Evolutionary conservation across 2,329 filamentous ascomycete genomes (phyloP), one percentile per base, ranked within the genome.

Genomic region (Xylariaceae sp.): DNA sequence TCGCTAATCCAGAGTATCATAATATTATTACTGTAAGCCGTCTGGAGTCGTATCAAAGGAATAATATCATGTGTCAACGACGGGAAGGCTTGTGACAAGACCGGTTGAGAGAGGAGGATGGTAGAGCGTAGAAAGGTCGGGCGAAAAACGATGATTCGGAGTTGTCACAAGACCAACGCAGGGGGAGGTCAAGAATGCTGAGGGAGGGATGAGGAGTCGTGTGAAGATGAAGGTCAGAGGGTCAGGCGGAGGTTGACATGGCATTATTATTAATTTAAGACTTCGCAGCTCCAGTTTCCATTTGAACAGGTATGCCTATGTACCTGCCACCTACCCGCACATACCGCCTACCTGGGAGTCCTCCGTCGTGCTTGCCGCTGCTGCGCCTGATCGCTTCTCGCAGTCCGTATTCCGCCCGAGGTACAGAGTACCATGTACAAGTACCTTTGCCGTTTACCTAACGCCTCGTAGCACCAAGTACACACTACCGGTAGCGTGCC

Each of bases 171-270:
- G 60, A 51, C 34, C 15, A 10, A 37, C 5, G 23, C 11, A n/a
- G 41, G 53, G 34, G 35, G 34, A 48, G 53, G 23, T 18, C 37
- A 10, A 15, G 49, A 44, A 34, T 55, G 34, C 47, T 53, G 59
- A 59, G 48, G 54, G 55, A 52, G 52, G 10, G 39, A 35, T 30
- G 6, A 48, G 55, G 50, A 23, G 39, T 50, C 50, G 48, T 50
- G 53, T 55, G 58, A 56, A 57, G 35, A n/a, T 4, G 9, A 50
- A 57, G 54, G 30, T 48, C 23, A 30, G 52, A 45, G 53, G 54
- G 34, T 55, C 35, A 34, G 61, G 56, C 39, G 57, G 23, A 30
- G 23, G 59, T 54, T 59, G 37, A 61, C 48, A 61, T 49, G 59
- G 49, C 59, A 57, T 63, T 59, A 61, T 48, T 51, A 30, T 30